A percentile compares a stretch with the other conserved stretches of the same genome.
These are phyloP conservation scores for Neobulgaria alba DNA, from an alignment of 2,329 filamentous ascomycete species.

Conservation along the genomic window DNA sequence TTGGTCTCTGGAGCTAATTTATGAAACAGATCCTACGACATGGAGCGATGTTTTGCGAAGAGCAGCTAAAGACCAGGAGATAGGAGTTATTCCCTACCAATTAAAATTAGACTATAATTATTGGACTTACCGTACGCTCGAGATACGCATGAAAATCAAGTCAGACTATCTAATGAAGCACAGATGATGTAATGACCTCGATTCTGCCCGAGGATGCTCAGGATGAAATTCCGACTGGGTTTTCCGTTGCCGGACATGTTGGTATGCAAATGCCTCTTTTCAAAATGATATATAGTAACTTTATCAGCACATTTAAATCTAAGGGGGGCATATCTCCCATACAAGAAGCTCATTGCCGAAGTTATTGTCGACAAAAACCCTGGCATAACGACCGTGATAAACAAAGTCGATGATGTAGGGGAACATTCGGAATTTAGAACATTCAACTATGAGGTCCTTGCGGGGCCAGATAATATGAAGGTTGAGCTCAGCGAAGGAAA, in stretches of 20 bases:
- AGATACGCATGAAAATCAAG: not conserved
- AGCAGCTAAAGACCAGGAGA: slow-evolving; percentile 57
- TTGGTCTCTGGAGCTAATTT: not conserved
- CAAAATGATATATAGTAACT: slow-evolving; percentile 12
- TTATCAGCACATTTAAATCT: slow-evolving; percentile 77
- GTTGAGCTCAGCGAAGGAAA: slow-evolving; percentile 75
- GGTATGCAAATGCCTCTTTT: slow-evolving; percentile 37
- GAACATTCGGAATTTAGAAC: slow-evolving; percentile 80
- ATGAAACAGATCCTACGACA: slow-evolving; percentile 52
- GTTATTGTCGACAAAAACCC: slow-evolving; percentile 87
- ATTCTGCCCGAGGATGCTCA: slow-evolving; percentile 74
- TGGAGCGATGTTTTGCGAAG: slow-evolving; percentile 66
- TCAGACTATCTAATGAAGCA: not conserved
- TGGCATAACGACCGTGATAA: slow-evolving; percentile 79
- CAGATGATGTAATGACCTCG: slow-evolving; percentile 65
- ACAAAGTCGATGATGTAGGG: slow-evolving; percentile 87
- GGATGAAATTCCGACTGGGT: slow-evolving; percentile 75
- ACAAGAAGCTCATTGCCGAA: slow-evolving; percentile 77
- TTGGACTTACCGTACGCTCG: slow-evolving; percentile 68
- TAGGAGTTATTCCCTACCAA: slow-evolving; percentile 67
- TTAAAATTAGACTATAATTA: slow-evolving; percentile 73
- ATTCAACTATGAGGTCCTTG: slow-evolving; percentile 84
- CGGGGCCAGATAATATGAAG: slow-evolving; percentile 71
- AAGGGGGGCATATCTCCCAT: slow-evolving; percentile 70
- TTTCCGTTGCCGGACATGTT: slow-evolving; percentile 83